Evolutionary conservation across 768 basidiomycete genomes (phyloP).

Genomic region (Boletus subcaerulescens): DNA sequence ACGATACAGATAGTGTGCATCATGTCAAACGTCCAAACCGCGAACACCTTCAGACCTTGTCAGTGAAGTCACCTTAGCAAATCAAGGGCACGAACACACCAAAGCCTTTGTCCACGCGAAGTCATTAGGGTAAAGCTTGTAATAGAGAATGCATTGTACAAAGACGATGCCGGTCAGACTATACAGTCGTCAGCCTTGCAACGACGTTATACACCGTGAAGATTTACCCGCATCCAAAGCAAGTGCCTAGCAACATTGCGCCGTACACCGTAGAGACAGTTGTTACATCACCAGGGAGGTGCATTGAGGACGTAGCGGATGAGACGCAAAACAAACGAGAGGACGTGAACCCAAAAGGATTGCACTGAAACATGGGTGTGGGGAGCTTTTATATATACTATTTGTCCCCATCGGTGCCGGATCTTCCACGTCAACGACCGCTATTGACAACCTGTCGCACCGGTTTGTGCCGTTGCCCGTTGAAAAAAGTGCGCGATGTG

Average conservation of each 20-base stretch:
- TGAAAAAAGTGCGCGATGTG: too few species aligned
- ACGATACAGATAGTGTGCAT: constrained; percentile 30
- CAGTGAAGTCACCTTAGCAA: neutral
- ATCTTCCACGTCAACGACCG: constrained; percentile 2
- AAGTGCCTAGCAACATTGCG: constrained; percentile 29
- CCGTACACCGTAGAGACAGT: constrained; percentile 30
- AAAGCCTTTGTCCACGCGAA: constrained; percentile 22
- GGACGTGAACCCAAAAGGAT: constrained; percentile 10
- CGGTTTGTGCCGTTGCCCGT: too few species aligned
- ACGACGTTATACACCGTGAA: neutral
- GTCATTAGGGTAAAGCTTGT: constrained; percentile 29
- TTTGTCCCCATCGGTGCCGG: constrained; percentile 26
- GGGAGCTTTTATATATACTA: constrained; percentile 23
- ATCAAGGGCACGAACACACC: constrained; percentile 8
- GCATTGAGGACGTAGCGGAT: constrained; percentile 4
- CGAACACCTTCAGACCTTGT: constrained; percentile 19
- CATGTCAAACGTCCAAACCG: constrained; percentile 29
- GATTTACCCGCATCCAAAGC: constrained; percentile 26
- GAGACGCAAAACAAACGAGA: constrained; percentile 15
- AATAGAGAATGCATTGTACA: constrained; percentile 29
- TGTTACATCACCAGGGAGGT: constrained; percentile 26
- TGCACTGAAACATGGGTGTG: too few species aligned
- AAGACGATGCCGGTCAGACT: constrained; percentile 32
- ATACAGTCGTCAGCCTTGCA: constrained; percentile 3
- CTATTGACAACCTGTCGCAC: too few species aligned